Conservation (phyloP, 1,284 basidiomycete genomes). For the Trametes versicolor region DNA sequence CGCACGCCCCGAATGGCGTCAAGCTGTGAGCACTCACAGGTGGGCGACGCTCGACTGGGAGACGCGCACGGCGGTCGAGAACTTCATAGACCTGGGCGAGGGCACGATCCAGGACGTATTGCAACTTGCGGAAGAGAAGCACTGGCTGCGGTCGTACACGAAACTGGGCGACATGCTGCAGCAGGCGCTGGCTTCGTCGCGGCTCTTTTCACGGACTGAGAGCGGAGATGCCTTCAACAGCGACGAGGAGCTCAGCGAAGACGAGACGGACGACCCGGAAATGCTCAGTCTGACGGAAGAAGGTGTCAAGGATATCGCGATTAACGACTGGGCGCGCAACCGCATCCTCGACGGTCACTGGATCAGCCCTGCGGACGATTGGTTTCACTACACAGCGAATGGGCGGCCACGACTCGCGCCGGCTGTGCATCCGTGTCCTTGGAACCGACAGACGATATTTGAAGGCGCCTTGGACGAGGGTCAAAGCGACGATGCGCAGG, state of each 20-base stretch:
- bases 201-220: conserved; percentile 51
- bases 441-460: conserved; percentile 53
- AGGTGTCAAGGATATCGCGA: conserved; percentile 68
- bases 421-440: conserved; percentile 74
- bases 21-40: conserved; percentile 63
- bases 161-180: conserved; percentile 70
- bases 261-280: conserved; percentile 70
- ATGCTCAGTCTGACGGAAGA: conserved; percentile 69
- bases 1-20: conserved; percentile 57
- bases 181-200: conserved; percentile 70
- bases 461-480: conserved; percentile 42
- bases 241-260: conserved; percentile 56
- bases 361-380: conserved; percentile 76
- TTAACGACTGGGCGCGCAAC: conserved; percentile 76
- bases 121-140: conserved; percentile 67
- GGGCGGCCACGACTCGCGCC: conserved; percentile 52
- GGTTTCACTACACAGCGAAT: conserved; percentile 56
- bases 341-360: conserved; percentile 79
- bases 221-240: conserved; percentile 50
- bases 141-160: conserved; percentile 72
- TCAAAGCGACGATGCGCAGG: conserved; percentile 40
- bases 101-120: conserved; percentile 74
- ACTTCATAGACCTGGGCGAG: conserved; percentile 76
- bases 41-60: conserved; percentile 69
- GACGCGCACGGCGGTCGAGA: conserved; percentile 65